Evolutionary conservation across 2,329 filamentous ascomycete species (phyloP).

Genomic region (Aureobasidium zeae): DNA sequence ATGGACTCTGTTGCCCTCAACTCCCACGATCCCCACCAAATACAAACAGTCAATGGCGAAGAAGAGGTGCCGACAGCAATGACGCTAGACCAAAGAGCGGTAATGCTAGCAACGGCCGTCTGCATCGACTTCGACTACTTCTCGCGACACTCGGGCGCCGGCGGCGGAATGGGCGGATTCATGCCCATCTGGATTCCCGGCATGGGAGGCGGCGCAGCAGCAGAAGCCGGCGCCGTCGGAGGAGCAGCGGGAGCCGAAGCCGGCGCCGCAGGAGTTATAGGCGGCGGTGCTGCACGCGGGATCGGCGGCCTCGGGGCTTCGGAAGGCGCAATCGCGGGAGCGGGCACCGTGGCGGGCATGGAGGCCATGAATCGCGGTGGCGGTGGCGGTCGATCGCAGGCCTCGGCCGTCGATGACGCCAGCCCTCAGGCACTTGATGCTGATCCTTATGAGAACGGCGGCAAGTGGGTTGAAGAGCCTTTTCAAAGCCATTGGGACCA

Average conservation of each 20-base stretch:
- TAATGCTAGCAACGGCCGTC: conserved; percentile 58
- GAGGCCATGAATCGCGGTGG: conserved; percentile 51
- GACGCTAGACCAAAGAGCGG: conserved; percentile 56
- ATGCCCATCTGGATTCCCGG: conserved; percentile 47
- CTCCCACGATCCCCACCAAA: too few species aligned
- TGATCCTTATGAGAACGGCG: conserved; percentile 23
- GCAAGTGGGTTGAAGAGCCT: conserved; percentile 14
- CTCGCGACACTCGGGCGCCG: conserved; percentile 47
- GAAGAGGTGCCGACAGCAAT: conserved; percentile 38
- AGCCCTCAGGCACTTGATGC: conserved; percentile 25
- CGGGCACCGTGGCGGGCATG: conserved; percentile 46
- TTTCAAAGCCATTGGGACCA: conserved; percentile 7
- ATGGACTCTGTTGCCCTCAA: conserved; percentile 52
- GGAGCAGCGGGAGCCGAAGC: conserved; percentile 31
- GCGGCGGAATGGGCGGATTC: conserved; percentile 36
- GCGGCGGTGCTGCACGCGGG: conserved; percentile 25
- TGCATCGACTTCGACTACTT: conserved; percentile 61
- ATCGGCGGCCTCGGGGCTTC: conserved; percentile 21
- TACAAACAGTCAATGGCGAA: too few species aligned
- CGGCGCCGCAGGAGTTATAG: conserved; percentile 28
- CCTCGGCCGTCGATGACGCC: conserved; percentile 24
- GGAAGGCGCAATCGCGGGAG: conserved; percentile 34
- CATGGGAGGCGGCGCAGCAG: conserved; percentile 26
- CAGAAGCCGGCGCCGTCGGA: conserved; percentile 32
- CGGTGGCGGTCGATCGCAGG: conserved; percentile 14